Evolutionary conservation across 2,329 filamentous ascomycete species (phyloP).

Genomic region (Atkinsonella texensis): DNA sequence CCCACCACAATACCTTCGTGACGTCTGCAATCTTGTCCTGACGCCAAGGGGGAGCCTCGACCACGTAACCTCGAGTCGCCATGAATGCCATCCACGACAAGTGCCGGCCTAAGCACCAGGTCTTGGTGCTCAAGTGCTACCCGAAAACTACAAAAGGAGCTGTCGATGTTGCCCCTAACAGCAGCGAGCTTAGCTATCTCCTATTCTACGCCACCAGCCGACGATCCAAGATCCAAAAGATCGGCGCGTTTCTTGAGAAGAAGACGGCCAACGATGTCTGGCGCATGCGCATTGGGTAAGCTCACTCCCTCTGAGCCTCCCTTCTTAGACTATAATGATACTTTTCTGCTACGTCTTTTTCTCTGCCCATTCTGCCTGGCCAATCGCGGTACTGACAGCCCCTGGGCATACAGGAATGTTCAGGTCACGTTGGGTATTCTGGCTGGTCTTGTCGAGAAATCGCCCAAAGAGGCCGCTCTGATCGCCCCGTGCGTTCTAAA

Average conservation of each 20-base stretch:
- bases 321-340: neutral
- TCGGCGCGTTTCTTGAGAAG: conserved; percentile 88
- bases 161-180: conserved; percentile 89
- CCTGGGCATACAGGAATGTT: conserved; percentile 54
- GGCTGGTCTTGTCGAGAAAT: conserved; percentile 83
- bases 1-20: neutral
- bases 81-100: conserved; percentile 57
- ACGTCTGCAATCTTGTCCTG: neutral
- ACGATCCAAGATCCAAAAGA: conserved; percentile 90
- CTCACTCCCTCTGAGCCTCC: conserved; percentile 9
- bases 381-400: neutral
- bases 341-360: neutral
- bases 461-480: conserved; percentile 77
- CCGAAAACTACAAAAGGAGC: conserved; percentile 83
- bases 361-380: neutral
- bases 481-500: conserved; percentile 77
- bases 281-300: conserved; percentile 73
- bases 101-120: conserved; percentile 90
- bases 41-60: neutral
- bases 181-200: conserved; percentile 91
- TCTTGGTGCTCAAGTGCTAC: conserved; percentile 92
- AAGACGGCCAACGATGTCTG: conserved; percentile 86
- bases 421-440: conserved; percentile 92
- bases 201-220: conserved; percentile 94
- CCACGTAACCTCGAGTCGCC: conserved; percentile 7